Percentiles rank a stretch among this genome's conserved stretches.
Evolutionary conservation across 2,329 filamentous ascomycete species (phyloP).

Genomic region (Hypoxylon sp.): DNA sequence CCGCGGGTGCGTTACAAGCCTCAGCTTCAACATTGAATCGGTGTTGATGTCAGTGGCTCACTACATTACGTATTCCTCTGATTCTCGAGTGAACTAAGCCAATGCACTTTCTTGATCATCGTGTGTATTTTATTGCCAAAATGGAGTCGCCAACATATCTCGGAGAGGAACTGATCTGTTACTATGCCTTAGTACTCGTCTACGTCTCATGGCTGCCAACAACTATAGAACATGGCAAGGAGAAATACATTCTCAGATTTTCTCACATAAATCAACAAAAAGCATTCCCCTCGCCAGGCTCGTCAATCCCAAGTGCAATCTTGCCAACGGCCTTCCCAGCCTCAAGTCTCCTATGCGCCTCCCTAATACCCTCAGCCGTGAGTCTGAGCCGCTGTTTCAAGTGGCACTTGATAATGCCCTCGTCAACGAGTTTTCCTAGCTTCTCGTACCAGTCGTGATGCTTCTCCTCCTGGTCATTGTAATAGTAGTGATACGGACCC

Average conservation of each 20-base stretch:
- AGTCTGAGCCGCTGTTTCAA: conserved; percentile 53
- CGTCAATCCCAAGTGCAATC: conserved; percentile 52
- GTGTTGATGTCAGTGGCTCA: too few relatives aligned
- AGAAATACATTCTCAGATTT: background rate
- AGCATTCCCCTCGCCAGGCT: conserved; percentile 38
- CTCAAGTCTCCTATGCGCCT: conserved; percentile 57
- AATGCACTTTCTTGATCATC: background rate
- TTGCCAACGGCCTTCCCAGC: conserved; percentile 55
- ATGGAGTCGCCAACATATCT: background rate
- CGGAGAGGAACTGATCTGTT: background rate
- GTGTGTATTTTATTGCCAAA: background rate
- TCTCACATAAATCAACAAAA: conserved; percentile 34
- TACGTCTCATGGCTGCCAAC: background rate
- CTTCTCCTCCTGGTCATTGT: conserved; percentile 53
- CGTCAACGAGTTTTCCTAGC: conserved; percentile 52
- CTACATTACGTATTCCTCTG: background rate
- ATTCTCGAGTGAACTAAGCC: background rate
- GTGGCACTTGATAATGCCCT: conserved; percentile 55
- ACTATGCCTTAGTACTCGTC: background rate
- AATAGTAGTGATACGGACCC: conserved; percentile 54
- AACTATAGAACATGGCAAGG: background rate
- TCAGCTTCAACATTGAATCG: too few relatives aligned
- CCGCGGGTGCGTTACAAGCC: too few relatives aligned
- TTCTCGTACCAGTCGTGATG: conserved; percentile 56
- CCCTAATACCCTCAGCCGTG: conserved; percentile 54